Evolutionary conservation across 352 stramenopile genomes (phyloP), one percentile per base, ranked within the genome.

Genomic region (Pelagophyceae sp.): DNA sequence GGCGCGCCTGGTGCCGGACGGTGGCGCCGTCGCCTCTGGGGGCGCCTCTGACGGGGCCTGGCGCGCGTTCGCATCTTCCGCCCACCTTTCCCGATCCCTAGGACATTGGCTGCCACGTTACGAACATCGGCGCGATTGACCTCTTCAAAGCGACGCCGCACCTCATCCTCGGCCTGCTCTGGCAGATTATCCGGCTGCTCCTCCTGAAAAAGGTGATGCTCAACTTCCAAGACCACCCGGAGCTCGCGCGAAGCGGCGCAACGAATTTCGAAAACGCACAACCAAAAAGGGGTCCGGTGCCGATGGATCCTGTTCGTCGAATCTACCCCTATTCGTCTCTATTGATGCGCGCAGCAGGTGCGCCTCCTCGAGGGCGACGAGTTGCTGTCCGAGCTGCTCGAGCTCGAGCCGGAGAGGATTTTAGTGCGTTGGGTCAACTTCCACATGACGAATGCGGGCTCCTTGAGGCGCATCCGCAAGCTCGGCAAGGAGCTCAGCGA

Each of bases 111-210:
- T 97, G 92, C 83, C 92, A 89, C 72, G 89, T 97, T 54, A 91
- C 95, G 69, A 97, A 97, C 79, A 94, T 97, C 81, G 92, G 92
- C 29, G 89, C 92, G 32, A 72, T 79, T 40, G 84, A 86, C 76
- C 58, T 86, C 45, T 85, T 85, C 65, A 79, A 85, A 35, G 81
- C 78, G 27, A 50, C 90, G 51, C 89, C 89, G 0, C 94, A 96
- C 54, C 82, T 97, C 1, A 90, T 97, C 74, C 87, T 97, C 20
- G 92, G 91, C 6, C 80, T 96, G 35, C 87, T 96, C 23, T 97
- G 92, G 92, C 92, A 97, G 78, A 94, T 96, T 77, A 95, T 97
- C 83, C 93, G 94, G 83, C 94, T 96, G 67, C 91, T 96, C 77
- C 81, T 97, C 65, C 93, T 92, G 33, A 91, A 88, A 51, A 92